Percentiles rank a stretch among this genome's conserved stretches.
Evolutionary conservation across 768 basidiomycete genomes (phyloP).

Genomic region (Collybia mongolica): DNA sequence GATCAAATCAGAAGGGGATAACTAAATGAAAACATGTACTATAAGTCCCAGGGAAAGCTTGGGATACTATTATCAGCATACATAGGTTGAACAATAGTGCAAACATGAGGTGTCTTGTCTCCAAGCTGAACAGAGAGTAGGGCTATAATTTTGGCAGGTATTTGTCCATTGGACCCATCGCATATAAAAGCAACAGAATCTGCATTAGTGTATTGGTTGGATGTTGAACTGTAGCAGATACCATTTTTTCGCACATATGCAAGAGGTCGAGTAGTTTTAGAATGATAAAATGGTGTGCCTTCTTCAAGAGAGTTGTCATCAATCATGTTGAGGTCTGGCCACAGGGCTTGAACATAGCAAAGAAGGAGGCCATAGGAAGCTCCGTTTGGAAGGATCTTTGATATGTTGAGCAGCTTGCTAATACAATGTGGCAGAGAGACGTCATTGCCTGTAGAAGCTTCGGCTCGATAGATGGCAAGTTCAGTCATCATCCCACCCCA

Average conservation of each 20-base stretch:
- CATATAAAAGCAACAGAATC: background rate
- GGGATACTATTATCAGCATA: background rate
- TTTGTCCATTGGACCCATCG: background rate
- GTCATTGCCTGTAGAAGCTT: slow-evolving; percentile 7
- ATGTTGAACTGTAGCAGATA: background rate
- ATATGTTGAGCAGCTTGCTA: slow-evolving; percentile 1
- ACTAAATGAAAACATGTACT: background rate
- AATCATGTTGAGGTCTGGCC: background rate
- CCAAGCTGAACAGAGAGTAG: background rate
- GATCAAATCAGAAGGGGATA: background rate
- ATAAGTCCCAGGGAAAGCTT: background rate
- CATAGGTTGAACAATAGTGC: background rate
- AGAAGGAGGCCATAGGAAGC: background rate
- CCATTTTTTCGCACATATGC: slow-evolving; percentile 5
- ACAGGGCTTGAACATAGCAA: background rate
- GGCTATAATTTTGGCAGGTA: background rate
- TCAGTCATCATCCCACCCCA: slow-evolving; percentile 19
- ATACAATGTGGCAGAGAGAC: slow-evolving; percentile 1
- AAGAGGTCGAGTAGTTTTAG: background rate
- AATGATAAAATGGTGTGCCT: background rate
- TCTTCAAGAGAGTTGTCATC: background rate
- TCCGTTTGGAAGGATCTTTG: background rate
- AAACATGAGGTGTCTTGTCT: slow-evolving; percentile 1
- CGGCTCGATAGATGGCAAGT: slow-evolving; percentile 18
- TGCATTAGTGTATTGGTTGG: background rate